phyloP scores from a whole-genome alignment of 2,329 filamentous ascomycete species.

The Apiospora marii region DNA sequence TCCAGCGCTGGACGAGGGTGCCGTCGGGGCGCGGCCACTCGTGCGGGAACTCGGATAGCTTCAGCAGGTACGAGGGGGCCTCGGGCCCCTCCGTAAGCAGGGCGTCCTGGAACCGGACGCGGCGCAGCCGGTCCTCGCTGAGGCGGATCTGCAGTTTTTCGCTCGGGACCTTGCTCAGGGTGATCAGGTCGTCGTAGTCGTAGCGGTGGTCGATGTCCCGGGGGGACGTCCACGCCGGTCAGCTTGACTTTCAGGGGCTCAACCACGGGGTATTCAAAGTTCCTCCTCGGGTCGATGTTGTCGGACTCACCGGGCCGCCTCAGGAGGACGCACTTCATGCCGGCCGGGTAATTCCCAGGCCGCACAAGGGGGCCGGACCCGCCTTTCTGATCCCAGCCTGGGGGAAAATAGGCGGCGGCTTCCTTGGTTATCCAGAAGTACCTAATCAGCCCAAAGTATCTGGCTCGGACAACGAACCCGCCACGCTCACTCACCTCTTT shows the following conservation, averaged over 20 bases:
- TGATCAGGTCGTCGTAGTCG: neutral
- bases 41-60: neutral
- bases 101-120: neutral
- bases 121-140: neutral
- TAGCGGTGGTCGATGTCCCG: no score
- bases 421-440: neutral
- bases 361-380: neutral
- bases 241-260: neutral
- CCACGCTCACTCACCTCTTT: neutral
- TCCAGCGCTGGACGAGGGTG: no score
- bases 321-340: neutral
- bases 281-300: neutral
- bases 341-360: neutral
- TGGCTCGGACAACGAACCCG: neutral
- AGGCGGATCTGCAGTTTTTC: neutral
- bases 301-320: neutral
- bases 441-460: neutral
- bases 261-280: neutral
- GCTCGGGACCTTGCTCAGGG: neutral
- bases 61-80: neutral
- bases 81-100: neutral
- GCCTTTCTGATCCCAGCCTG: neutral
- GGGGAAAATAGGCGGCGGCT: neutral
- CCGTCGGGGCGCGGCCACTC: no score
- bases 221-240: neutral